Conservation (phyloP, 495 filamentous ascomycete genomes). For the Symbiotaphrina buchneri region DNA sequence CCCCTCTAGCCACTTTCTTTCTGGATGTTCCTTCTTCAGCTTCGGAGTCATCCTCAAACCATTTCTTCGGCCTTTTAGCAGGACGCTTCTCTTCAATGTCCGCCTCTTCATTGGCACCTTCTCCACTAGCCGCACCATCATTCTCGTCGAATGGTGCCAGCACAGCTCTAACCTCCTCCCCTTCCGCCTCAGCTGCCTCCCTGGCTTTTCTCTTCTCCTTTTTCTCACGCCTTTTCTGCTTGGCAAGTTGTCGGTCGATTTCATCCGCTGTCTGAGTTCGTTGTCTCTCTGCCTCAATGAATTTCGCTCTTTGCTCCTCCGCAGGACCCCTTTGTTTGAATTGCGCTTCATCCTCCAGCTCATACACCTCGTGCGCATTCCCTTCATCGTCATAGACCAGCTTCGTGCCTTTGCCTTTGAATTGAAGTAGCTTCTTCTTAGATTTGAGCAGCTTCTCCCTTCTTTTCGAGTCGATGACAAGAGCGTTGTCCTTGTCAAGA, state of each 20-base stretch:
- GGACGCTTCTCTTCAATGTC: slow-evolving; percentile 3
- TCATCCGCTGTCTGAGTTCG: slow-evolving; percentile 59
- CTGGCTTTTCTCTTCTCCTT: slow-evolving; percentile 63
- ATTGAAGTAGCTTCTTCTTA: slow-evolving; percentile 80
- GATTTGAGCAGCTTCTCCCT: slow-evolving; percentile 80
- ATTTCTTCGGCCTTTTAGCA: slow-evolving; percentile 17
- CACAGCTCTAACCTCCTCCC: slow-evolving; percentile 19
- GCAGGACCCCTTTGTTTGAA: slow-evolving; percentile 56
- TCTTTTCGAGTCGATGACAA: slow-evolving; percentile 79
- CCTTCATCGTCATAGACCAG: slow-evolving; percentile 88
- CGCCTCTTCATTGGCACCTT: not conserved
- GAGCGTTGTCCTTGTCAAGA: slow-evolving; percentile 30
- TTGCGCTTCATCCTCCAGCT: slow-evolving; percentile 59
- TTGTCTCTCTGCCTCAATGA: slow-evolving; percentile 47
- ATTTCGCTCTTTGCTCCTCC: slow-evolving; percentile 48
- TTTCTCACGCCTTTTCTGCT: slow-evolving; percentile 66
- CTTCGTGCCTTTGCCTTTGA: slow-evolving; percentile 64
- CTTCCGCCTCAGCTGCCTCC: slow-evolving; percentile 33
- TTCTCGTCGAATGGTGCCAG: slow-evolving; percentile 18
- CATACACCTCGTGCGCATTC: slow-evolving; percentile 59
- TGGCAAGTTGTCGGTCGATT: slow-evolving; percentile 57
- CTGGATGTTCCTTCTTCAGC: slow-evolving; percentile 1
- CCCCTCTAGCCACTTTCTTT: not conserved
- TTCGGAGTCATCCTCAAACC: slow-evolving; percentile 16
- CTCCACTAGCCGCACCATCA: slow-evolving; percentile 9